These are phyloP conservation scores for Arthrobotrys musiformis DNA, from an alignment of 2,329 filamentous ascomycete species.

Conservation along the genomic window DNA sequence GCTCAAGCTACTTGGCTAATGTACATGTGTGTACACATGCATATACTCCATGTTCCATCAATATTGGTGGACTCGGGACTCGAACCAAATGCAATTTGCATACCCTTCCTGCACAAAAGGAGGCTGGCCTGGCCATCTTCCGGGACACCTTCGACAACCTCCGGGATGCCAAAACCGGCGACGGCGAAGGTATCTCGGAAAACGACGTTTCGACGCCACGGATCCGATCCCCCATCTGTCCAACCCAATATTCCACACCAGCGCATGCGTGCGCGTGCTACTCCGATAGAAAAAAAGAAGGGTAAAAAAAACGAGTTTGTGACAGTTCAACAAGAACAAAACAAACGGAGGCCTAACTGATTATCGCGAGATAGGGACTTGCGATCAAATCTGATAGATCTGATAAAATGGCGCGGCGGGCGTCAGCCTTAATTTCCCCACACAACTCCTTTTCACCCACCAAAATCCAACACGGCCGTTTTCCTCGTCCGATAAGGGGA, in stretches of 20 bases:
- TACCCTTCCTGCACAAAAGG: slow-evolving; percentile 1
- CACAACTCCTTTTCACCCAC: slow-evolving; percentile 45
- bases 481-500: slow-evolving; percentile 30
- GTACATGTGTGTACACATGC: not conserved
- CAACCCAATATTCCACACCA: not conserved
- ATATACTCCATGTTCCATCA: not conserved
- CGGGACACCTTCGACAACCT: slow-evolving; percentile 25
- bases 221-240: not conserved
- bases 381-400: slow-evolving; percentile 54
- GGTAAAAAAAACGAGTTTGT: slow-evolving; percentile 3
- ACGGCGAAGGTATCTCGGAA: slow-evolving; percentile 10
- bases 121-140: slow-evolving; percentile 13
- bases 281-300: not conserved
- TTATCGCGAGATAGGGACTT: slow-evolving; percentile 34
- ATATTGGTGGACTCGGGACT: not conserved
- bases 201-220: not conserved
- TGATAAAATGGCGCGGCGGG: slow-evolving; percentile 44
- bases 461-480: slow-evolving; percentile 50
- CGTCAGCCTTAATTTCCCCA: slow-evolving; percentile 49
- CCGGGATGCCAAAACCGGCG: slow-evolving; percentile 5
- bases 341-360: slow-evolving; percentile 12
- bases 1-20: slow-evolving; percentile 4
- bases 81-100: not conserved
- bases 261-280: not conserved
- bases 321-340: slow-evolving; percentile 9